Base-by-base conservation (phyloP, 1,139 yeast genomes). In the Saccharomyces hybrid region DNA sequence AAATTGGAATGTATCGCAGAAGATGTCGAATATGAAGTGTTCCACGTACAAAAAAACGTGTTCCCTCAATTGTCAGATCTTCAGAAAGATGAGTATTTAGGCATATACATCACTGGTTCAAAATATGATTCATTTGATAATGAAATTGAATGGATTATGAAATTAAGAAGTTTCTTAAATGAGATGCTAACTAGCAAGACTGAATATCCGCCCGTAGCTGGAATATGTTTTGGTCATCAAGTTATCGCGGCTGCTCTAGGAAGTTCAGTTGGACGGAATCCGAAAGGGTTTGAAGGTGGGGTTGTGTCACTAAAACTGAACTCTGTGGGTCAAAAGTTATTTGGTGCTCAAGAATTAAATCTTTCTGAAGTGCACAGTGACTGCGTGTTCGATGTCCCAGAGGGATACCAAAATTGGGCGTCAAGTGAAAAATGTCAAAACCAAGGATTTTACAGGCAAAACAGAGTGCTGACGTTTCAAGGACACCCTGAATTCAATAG, bases 171-270 rank as follows among this genome's bases (percentile, higher is more conserved):
- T 9, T 76, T 79, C 55, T 57, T 81, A 28, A 59, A 63, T 27
- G 53, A 51, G 2, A 38, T 59, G 44, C 51, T 55, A 50, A 55
- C 26, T 14, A 64, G 76, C 54, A 59, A 52, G 8, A 44, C 50
- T 20, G 26, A 38, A 11, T 20, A 38, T 11, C 44, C 44, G 11
- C 86, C 86, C 0, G 60, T 81, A 2, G 76, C 79, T 2, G 91
- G 95, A 0, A 75, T 89, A 46, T 90, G 97, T 68, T 89, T 88
- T 68, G 97, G 97, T 2, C 97, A 89, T 68, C 97, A 90, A 67
- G 75, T 88, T 20, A 69, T 88, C 28, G 85, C 83, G 2, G 76
- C 84, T 56, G 82, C 85, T 5, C 70, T 88, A 50, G 93, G 89
- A 2, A 77, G 81, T 44, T 71, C 72, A 50, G 85, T 86, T 3